Conservation (phyloP, 2,329 filamentous ascomycete genomes). For the Exophiala calicioides region DNA sequence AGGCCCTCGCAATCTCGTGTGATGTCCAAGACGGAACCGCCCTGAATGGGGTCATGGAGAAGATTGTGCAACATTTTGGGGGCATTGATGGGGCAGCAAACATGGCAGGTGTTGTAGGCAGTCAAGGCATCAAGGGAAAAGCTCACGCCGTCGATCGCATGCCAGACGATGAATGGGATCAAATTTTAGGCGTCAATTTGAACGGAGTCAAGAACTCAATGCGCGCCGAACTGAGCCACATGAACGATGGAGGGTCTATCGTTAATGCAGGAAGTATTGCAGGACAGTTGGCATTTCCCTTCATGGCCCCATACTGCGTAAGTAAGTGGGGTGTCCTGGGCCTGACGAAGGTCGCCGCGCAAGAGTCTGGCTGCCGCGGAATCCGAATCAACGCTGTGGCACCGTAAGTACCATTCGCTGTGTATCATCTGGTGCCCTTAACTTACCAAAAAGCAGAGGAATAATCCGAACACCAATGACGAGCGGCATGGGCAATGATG, state of each 20-base stretch:
- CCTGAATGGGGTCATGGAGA: no score
- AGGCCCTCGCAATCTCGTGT: neutral
- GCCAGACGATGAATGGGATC: slow-evolving; percentile 2
- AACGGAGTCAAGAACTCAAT: slow-evolving; percentile 16
- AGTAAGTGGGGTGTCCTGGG: slow-evolving; percentile 48
- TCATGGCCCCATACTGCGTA: slow-evolving; percentile 42
- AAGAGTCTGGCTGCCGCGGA: slow-evolving; percentile 34
- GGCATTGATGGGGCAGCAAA: slow-evolving; percentile 3
- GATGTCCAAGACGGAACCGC: no score
- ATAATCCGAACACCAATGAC: neutral
- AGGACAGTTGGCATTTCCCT: neutral
- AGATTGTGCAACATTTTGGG: slow-evolving; percentile 1
- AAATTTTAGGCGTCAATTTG: slow-evolving; percentile 11
- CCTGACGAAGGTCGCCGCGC: slow-evolving; percentile 43
- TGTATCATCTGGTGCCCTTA: neutral
- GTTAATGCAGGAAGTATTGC: slow-evolving; percentile 12
- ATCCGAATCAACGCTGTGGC: slow-evolving; percentile 40
- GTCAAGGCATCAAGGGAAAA: neutral
- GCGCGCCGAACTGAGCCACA: slow-evolving; percentile 7
- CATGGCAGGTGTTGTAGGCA: slow-evolving; percentile 2
- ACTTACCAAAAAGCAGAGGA: slow-evolving; percentile 3
- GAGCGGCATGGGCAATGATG: neutral
- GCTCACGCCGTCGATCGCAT: neutral
- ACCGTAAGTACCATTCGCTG: slow-evolving; percentile 4
- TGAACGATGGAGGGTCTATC: slow-evolving; percentile 6